phyloP scores from a whole-genome alignment of 495 filamentous ascomycete species.

The Sabuloglossum arenarium region DNA sequence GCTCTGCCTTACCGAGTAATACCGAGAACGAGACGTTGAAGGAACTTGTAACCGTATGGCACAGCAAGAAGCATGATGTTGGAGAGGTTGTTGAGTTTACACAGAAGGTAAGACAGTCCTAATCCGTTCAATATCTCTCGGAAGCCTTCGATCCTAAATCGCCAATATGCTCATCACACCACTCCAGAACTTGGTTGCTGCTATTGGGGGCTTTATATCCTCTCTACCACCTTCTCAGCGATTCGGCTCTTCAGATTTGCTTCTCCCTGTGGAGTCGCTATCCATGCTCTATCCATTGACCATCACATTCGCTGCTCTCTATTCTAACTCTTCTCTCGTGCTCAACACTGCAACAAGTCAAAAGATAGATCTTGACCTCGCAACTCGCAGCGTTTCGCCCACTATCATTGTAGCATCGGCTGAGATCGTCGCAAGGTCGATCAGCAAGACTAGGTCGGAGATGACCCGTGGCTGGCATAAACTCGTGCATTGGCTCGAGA shows the following conservation, averaged over 20 bases:
- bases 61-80: conserved; percentile 17
- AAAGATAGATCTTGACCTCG: conserved; percentile 44
- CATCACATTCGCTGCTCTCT: conserved; percentile 65
- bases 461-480: conserved; percentile 20
- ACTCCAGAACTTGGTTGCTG: conserved; percentile 52
- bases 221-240: conserved; percentile 53
- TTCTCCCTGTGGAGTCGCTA: conserved; percentile 74
- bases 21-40: conserved; percentile 7
- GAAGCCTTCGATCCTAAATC: neutral
- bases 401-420: conserved; percentile 71
- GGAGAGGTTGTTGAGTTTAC: conserved; percentile 60
- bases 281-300: conserved; percentile 58
- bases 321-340: conserved; percentile 63
- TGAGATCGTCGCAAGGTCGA: conserved; percentile 44
- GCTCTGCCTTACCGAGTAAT: conserved; percentile 26
- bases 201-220: conserved; percentile 53
- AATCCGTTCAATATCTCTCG: neutral
- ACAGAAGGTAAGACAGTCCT: conserved; percentile 26
- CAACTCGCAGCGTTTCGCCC: conserved; percentile 51
- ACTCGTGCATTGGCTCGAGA: conserved; percentile 47
- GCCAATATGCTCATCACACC: conserved; percentile 7
- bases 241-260: conserved; percentile 50
- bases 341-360: conserved; percentile 68
- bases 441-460: conserved; percentile 22
- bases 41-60: conserved; percentile 19